These are phyloP conservation scores for Fusarium setosum DNA, from an alignment of 2,329 filamentous ascomycete species.

Conservation along the genomic window DNA sequence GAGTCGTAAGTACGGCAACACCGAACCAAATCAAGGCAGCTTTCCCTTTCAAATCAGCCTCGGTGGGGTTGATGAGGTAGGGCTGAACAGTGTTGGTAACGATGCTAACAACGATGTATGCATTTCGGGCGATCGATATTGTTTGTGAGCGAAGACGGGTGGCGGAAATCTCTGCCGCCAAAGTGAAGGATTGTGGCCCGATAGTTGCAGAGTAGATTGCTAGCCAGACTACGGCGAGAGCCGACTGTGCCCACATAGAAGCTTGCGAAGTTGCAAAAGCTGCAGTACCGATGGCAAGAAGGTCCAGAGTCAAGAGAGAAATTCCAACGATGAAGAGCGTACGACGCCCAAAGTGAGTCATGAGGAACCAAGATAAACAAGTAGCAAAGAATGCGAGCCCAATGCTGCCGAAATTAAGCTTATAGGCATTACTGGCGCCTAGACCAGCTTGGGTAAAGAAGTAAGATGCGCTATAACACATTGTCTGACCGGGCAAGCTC, in stretches of 20 bases:
- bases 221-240: neutral
- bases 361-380: neutral
- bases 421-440: neutral
- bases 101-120: conserved; percentile 38
- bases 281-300: neutral
- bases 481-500: neutral
- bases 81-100: conserved; percentile 44
- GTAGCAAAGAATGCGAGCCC: neutral
- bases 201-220: conserved; percentile 52
- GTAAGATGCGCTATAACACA: neutral
- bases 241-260: neutral
- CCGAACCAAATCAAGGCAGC: conserved; percentile 45
- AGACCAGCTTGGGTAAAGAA: neutral
- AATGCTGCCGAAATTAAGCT: neutral
- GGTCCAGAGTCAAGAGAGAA: neutral
- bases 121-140: conserved; percentile 50
- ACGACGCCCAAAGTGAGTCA: neutral
- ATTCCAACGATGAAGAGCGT: neutral
- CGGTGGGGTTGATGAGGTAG: conserved; percentile 45
- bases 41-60: conserved; percentile 47
- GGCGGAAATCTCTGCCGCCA: conserved; percentile 53
- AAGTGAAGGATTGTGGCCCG: conserved; percentile 54
- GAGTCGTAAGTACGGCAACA: conserved; percentile 30
- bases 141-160: conserved; percentile 55
- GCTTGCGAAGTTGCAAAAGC: neutral